Evolutionary conservation across 139 green algal genomes (phyloP), one percentile per base, ranked within the genome.

Genomic region (Bryopsis sp.): DNA sequence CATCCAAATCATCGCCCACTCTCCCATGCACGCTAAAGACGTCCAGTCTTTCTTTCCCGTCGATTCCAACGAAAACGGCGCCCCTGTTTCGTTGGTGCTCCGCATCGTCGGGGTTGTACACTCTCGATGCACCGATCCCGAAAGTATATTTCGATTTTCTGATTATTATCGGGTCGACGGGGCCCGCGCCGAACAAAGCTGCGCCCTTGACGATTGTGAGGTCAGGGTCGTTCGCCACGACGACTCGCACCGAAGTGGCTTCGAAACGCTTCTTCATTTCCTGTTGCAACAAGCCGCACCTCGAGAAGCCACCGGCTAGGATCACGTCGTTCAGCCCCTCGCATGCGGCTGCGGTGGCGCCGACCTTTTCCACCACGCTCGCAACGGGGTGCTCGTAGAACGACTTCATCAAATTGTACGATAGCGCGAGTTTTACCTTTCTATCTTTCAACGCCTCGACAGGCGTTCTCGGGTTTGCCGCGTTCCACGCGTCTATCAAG

Each of bases 141-240:
- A 26, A 54, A 19, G 43, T 54, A 19, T 26, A 54, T 19, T 54
- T 54, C 15, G 43, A 11, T 26, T 26, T 19, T 11, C 43, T 11
- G 43, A 19, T 26, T 54, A 26, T 19, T 11, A 54, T 26, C 15
- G 19, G 19, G 11, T 19, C 15, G 19, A 26, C 19, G 43, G 43
- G 43, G 15, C 43, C 19, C 15, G 15, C 19, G 43, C 43, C 43
- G 43, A 54, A 54, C 43, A 19, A 11, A 11, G 43, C 43, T 11
- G 43, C 43, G 43, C 43, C 43, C 43, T 54, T 54, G 43, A 54
- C 43, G 43, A 54, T 54, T 54, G 43, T 19, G 11, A 54, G 43
- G 43, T 54, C 43, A 19, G 43, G 43, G 43, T 54, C 15, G 11
- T 19, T 54, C 15, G 15, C 11, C 15, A 54, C 43, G 43, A 54